Evolutionary conservation across 345 rosid species (phyloP), one percentile per base, ranked within the genome.

Genomic region (Citrus glauca): DNA sequence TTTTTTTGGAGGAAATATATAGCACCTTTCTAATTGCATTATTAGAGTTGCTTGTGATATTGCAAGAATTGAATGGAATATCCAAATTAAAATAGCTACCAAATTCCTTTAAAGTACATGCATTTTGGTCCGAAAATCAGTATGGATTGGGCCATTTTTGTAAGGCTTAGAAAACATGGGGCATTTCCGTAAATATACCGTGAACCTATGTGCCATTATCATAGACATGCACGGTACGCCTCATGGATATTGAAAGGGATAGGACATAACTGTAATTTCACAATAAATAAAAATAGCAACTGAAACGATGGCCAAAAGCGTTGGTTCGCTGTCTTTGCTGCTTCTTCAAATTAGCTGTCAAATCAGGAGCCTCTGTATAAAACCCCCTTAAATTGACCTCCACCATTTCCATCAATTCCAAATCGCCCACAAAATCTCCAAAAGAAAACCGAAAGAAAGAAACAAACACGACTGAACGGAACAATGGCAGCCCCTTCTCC

Each of bases 401-500:
- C 2, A 1, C 32, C 5, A 11, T 57, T 16, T 27, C 30, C 57
- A 4, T 0, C 68, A 25, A 60, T 35, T 53, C 9, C 56, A 20
- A 66, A 50, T 68, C 56, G 42, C 30, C n/a, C 4, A 35, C 24
- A 42, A 19, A 2, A 50, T 45, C 17, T 45, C 50, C 50, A 45
- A 13, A 45, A 45, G 17, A 11, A 45, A 45, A 45, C 50, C 17
- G 50, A 35, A 4, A 22, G 0, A 14, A 66, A 53, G 7, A 53
- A 53, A 16, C 22, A 17, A 53, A 11, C 50, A 3, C 17, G 3
- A 13, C 50, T 17, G 57, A 53, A 53, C 57, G 20, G 57, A 53
- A 53, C 30, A 75, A 65, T 48, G 63, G 63, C 78, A 6, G 24
- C 37, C 9, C 37, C 72, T n/a, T n/a, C 78, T 53, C 53, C 55